Conservation (phyloP, 1,284 basidiomycete species). For the Apiotrichum montevideense region DNA sequence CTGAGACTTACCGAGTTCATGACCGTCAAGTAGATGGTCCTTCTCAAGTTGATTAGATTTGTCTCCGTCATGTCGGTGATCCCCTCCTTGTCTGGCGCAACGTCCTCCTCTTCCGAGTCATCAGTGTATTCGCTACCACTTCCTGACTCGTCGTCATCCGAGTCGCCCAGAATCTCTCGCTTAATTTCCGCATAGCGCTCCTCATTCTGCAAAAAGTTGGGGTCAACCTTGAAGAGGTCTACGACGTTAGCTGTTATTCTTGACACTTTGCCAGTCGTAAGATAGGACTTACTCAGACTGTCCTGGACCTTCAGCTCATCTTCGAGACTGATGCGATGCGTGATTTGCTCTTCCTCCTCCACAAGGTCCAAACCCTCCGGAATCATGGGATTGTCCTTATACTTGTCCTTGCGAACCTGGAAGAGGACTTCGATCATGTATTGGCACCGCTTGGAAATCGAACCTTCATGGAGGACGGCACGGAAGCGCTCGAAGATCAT, state of each 20-base stretch:
- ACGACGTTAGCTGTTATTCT: background rate
- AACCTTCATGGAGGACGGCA: slow-evolving; percentile 89
- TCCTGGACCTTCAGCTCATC: slow-evolving; percentile 92
- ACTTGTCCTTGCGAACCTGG: slow-evolving; percentile 96
- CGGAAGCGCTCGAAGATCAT: slow-evolving; percentile 93
- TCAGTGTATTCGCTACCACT: slow-evolving; percentile 64
- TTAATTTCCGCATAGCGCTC: slow-evolving; percentile 90
- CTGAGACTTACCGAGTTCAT: slow-evolving; percentile 69
- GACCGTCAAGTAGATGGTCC: slow-evolving; percentile 93
- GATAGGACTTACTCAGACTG: slow-evolving; percentile 70
- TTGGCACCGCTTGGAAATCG: slow-evolving; percentile 91
- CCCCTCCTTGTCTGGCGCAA: slow-evolving; percentile 67
- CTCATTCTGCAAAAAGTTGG: slow-evolving; percentile 83
- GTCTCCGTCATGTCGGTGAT: slow-evolving; percentile 95
- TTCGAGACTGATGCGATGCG: slow-evolving; percentile 84
- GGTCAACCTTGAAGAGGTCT: slow-evolving; percentile 96
- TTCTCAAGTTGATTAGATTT: slow-evolving; percentile 88
- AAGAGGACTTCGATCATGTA: slow-evolving; percentile 99
- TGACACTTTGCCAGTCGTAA: background rate
- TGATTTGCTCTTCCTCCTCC: slow-evolving; percentile 95
- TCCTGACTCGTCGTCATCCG: slow-evolving; percentile 53
- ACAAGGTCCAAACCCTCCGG: slow-evolving; percentile 93
- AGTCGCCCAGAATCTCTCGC: slow-evolving; percentile 78
- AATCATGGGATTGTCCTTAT: slow-evolving; percentile 93
- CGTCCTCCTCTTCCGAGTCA: slow-evolving; percentile 57